Percentiles rank a stretch among this genome's conserved stretches.
These are phyloP conservation scores for Ceratocystis lukuohia DNA, from an alignment of 2,329 filamentous ascomycete genomes.

Conservation along the genomic window DNA sequence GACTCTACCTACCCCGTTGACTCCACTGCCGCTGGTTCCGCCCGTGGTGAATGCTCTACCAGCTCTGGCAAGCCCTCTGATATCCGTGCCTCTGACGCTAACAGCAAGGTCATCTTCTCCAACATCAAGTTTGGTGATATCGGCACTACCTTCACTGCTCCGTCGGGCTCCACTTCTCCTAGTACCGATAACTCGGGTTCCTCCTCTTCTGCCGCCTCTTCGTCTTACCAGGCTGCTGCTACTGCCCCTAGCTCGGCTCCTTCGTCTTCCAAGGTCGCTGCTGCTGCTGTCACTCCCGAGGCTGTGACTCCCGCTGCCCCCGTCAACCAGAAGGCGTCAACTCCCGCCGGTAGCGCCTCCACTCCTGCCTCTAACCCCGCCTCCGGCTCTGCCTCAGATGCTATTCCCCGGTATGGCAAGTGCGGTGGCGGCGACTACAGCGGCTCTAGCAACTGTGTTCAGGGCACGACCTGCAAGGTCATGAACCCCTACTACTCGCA, in stretches of 20 bases:
- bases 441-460: not conserved
- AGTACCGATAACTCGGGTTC: not conserved
- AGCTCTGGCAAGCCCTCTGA: constrained; percentile 24
- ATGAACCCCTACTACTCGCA: constrained; percentile 1
- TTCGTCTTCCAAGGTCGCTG: not conserved
- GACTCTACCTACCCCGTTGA: constrained; percentile 48
- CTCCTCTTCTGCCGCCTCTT: not conserved
- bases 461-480: not conserved
- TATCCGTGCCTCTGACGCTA: constrained; percentile 20
- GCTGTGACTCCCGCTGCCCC: not conserved
- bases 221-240: not conserved
- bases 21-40: constrained; percentile 22
- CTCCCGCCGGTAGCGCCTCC: not conserved
- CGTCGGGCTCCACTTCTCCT: not conserved
- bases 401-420: not conserved
- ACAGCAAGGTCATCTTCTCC: constrained; percentile 33
- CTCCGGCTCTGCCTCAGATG: not conserved
- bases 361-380: not conserved
- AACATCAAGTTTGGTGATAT: constrained; percentile 38
- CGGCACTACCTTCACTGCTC: constrained; percentile 30
- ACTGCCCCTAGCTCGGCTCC: not conserved
- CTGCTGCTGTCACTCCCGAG: not conserved
- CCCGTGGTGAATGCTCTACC: constrained; percentile 23
- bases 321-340: no score
- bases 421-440: not conserved